Percentiles rank a stretch among this genome's conserved stretches.
Conservation (phyloP, 2,329 filamentous ascomycete genomes). For the Tolypocladium ovalisporum region DNA sequence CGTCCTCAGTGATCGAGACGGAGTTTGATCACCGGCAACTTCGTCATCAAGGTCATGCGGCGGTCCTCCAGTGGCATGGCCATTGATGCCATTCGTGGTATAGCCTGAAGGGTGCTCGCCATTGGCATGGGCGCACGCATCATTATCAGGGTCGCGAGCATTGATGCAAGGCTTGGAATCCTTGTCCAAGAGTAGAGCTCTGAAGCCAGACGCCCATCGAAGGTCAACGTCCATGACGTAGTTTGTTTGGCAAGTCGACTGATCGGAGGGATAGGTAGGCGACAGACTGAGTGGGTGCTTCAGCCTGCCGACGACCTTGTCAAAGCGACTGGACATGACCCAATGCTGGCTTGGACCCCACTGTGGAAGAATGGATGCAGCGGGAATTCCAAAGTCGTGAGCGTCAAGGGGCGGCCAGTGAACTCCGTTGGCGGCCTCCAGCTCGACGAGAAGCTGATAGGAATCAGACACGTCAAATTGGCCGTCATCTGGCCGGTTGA, state of each 20-base stretch:
- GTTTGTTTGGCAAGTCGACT: conserved; percentile 22
- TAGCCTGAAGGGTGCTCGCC: conserved; percentile 11
- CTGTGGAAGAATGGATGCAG: conserved; percentile 8
- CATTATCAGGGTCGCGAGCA: conserved; percentile 23
- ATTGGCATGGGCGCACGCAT: conserved; percentile 11
- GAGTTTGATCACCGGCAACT: conserved; percentile 35
- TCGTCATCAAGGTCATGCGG: conserved; percentile 33
- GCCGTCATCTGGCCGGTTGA: conserved; percentile 35
- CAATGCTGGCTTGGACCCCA: conserved; percentile 18
- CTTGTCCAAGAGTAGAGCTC: conserved; percentile 24
- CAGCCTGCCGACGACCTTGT: conserved; percentile 29
- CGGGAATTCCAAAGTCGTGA: conserved; percentile 18
- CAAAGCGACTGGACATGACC: conserved; percentile 29
- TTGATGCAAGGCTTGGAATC: conserved; percentile 34
- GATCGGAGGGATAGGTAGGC: conserved; percentile 11
- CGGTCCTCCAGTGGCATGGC: conserved; percentile 14
- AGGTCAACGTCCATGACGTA: conserved; percentile 39
- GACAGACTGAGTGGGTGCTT: conserved; percentile 23
- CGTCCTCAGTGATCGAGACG: conserved; percentile 37
- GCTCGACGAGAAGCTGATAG: conserved; percentile 40
- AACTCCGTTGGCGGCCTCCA: conserved; percentile 37
- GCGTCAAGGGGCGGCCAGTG: conserved; percentile 41
- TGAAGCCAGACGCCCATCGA: conserved; percentile 32
- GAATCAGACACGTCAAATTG: conserved; percentile 36
- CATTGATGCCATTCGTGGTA: conserved; percentile 8